phyloP scores from a whole-genome alignment of 2,329 filamentous ascomycete species.

The Colletotrichum falcatum region DNA sequence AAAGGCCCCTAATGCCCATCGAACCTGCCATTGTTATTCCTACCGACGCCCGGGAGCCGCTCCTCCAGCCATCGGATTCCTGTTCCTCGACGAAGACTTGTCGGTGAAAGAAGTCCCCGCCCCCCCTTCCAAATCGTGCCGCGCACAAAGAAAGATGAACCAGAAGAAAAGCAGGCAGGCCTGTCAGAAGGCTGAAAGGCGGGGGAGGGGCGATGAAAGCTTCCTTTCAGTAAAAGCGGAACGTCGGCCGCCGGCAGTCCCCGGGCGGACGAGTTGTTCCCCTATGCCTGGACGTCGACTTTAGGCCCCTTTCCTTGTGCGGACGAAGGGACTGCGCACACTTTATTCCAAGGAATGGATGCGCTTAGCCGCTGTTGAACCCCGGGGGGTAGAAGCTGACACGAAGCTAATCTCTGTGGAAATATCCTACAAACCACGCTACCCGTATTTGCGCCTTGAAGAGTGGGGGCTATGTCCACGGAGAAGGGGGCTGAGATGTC shows the following conservation, averaged over 20 bases:
- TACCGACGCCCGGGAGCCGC: background rate
- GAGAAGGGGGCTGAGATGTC: background rate
- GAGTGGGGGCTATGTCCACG: too few relatives aligned
- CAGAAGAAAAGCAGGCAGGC: background rate
- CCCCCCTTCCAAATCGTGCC: background rate
- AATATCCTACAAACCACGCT: background rate
- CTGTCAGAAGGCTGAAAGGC: background rate
- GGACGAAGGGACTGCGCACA: background rate
- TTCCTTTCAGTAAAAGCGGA: background rate
- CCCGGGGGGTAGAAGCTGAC: background rate
- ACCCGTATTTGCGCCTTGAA: background rate
- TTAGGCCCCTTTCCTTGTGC: background rate
- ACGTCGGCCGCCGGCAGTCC: background rate
- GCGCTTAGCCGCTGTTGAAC: background rate
- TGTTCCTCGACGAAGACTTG: background rate
- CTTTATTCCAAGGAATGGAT: background rate
- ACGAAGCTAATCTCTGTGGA: background rate
- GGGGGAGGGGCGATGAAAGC: background rate
- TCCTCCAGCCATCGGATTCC: background rate
- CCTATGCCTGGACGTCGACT: background rate
- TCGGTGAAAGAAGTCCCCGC: too few relatives aligned
- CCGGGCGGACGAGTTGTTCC: background rate
- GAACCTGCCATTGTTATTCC: background rate
- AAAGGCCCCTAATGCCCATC: background rate
- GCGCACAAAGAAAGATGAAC: background rate